These are phyloP conservation scores for Zasmidium angulare DNA, from an alignment of 2,329 filamentous ascomycete species.

Conservation along the genomic window DNA sequence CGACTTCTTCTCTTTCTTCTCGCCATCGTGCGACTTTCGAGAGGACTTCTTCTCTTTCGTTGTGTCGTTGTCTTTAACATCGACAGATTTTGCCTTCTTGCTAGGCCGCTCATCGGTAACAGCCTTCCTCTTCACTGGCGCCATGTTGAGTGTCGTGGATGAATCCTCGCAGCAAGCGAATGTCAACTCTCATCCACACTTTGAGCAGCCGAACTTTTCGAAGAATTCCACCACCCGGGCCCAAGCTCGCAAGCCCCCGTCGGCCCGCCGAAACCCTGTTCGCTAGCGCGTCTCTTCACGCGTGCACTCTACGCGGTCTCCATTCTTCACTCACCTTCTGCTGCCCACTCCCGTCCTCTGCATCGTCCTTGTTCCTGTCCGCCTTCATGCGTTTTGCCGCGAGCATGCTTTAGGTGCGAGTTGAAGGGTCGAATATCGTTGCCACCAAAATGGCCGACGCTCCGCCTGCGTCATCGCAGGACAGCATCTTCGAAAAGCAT, in stretches of 20 bases:
- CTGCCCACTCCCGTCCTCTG: neutral
- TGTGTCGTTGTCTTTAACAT: slow-evolving; percentile 19
- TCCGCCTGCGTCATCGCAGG: slow-evolving; percentile 32
- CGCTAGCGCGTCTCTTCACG: slow-evolving; percentile 3
- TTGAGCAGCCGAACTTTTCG: slow-evolving; percentile 2
- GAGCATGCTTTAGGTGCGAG: neutral
- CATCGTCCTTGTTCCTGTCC: slow-evolving; percentile 1
- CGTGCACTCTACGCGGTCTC: slow-evolving; percentile 3
- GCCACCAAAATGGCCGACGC: slow-evolving; percentile 26
- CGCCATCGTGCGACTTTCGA: slow-evolving; percentile 11
- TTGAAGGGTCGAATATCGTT: neutral
- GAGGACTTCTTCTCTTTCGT: slow-evolving; percentile 15
- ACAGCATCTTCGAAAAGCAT: slow-evolving; percentile 34
- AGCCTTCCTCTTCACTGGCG: slow-evolving; percentile 48
- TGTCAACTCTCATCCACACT: slow-evolving; percentile 1
- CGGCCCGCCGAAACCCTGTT: neutral
- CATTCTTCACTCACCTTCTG: neutral
- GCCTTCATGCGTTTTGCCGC: neutral
- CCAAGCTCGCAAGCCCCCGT: neutral
- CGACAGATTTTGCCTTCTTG: slow-evolving; percentile 35
- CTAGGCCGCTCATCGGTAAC: slow-evolving; percentile 37
- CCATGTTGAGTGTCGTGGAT: slow-evolving; percentile 35
- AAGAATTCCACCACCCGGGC: neutral
- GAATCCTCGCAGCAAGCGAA: neutral
- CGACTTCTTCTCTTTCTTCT: slow-evolving; percentile 25